Evolutionary conservation across 768 basidiomycete species (phyloP).

Genomic region (Dentipellis sp.): DNA sequence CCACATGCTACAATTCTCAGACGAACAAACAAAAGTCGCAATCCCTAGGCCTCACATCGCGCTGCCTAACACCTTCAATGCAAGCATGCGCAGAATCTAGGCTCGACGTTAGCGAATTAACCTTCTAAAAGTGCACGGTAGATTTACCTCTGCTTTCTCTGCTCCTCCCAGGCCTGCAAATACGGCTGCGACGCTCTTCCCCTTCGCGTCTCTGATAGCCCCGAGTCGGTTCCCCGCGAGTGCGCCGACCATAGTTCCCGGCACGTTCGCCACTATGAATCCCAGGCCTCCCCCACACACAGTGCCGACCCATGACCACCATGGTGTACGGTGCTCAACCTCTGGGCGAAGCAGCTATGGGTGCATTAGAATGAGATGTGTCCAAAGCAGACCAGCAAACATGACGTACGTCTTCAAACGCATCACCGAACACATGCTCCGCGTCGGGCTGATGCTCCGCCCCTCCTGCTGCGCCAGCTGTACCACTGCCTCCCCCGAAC

Average conservation of each 20-base stretch:
- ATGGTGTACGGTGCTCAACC: slow-evolving; percentile 57
- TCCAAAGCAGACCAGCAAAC: background rate
- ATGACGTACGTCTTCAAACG: slow-evolving; percentile 74
- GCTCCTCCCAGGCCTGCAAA: slow-evolving; percentile 66
- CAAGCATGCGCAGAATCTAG: slow-evolving; percentile 74
- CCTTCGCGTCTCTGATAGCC: slow-evolving; percentile 88
- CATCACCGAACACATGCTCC: slow-evolving; percentile 78
- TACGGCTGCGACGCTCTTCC: slow-evolving; percentile 85
- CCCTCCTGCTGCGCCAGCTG: slow-evolving; percentile 16
- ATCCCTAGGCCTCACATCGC: background rate
- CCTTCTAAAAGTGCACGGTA: background rate
- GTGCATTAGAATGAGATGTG: background rate
- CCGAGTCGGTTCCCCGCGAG: slow-evolving; percentile 87
- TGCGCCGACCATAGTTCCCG: slow-evolving; percentile 79
- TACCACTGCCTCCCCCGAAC: slow-evolving; percentile 34
- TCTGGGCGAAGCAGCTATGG: slow-evolving; percentile 72
- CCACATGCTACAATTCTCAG: background rate
- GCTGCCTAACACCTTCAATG: slow-evolving; percentile 71
- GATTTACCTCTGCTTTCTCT: slow-evolving; percentile 81
- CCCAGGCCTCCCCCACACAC: slow-evolving; percentile 53
- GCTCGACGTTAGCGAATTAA: background rate
- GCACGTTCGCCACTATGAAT: slow-evolving; percentile 61
- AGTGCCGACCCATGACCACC: slow-evolving; percentile 71
- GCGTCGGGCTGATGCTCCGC: slow-evolving; percentile 52
- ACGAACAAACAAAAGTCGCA: background rate